phyloP scores from a whole-genome alignment of 1,139 yeast species.

The Geotrichum aggregatum region DNA sequence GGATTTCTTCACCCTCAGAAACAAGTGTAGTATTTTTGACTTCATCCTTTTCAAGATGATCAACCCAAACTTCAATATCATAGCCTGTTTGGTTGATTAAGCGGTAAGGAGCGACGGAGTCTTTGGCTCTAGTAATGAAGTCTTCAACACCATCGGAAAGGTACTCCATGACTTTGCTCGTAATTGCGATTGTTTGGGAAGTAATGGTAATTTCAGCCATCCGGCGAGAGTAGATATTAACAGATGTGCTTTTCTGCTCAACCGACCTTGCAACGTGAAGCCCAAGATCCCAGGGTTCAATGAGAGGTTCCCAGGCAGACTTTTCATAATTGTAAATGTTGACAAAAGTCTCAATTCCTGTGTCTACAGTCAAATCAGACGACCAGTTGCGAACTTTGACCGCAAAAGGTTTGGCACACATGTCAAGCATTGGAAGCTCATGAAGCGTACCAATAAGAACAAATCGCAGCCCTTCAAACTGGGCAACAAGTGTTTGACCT shows the following conservation, averaged over 20 bases:
- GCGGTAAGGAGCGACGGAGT: conserved; percentile 61
- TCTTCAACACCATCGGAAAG: conserved; percentile 63
- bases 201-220: conserved; percentile 79
- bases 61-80: conserved; percentile 73
- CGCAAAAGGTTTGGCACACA: conserved; percentile 71
- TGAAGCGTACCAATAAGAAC: conserved; percentile 91
- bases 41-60: conserved; percentile 37
- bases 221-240: conserved; percentile 70
- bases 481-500: conserved; percentile 69
- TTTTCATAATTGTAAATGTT: conserved; percentile 87
- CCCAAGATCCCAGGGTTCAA: conserved; percentile 85
- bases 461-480: conserved; percentile 76
- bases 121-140: conserved; percentile 57
- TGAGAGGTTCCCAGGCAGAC: conserved; percentile 93
- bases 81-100: conserved; percentile 83
- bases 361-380: conserved; percentile 61
- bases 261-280: conserved; percentile 57
- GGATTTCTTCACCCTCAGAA: conserved; percentile 50
- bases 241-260: conserved; percentile 44
- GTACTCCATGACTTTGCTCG: conserved; percentile 52
- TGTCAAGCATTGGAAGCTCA: conserved; percentile 85
- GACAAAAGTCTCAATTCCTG: conserved; percentile 62
- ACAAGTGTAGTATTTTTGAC: conserved; percentile 33
- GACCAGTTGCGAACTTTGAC: conserved; percentile 83
- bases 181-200: conserved; percentile 53